Base-by-base conservation (phyloP, 495 filamentous ascomycete genomes). In the Chlorociboria aeruginascens region DNA sequence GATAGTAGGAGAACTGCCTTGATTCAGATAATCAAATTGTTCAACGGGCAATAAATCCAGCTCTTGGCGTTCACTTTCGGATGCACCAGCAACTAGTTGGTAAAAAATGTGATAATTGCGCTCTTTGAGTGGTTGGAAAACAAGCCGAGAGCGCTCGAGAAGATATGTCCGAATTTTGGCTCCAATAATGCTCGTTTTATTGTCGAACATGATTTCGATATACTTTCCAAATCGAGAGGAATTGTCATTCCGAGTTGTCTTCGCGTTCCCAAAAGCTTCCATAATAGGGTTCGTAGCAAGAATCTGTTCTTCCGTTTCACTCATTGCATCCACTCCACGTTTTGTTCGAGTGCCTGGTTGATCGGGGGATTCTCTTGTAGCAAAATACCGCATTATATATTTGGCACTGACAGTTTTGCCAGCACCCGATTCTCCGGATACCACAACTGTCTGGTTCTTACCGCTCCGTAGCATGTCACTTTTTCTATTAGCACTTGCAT, bases 341-440 rank as follows among this genome's bases (percentile, higher is more conserved):
- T 81, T 90, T 17, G 72, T 72, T 61, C 85, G 81, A 55, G 81
- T 82, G 29, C 85, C 81, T 14, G 89, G 85, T 58, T 86, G 84
- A 52, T 92, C 89, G 37, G 93, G 87, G 2, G 90, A 84, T 69
- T 97, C 89, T 69, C 94, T 78, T 32, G 93, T 99, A 49, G 92
- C 93, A 66, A 99, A 99, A 69, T 99, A 99, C 58, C 92, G 74
- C 92, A 99, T 99, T 60, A 99, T 97, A 64, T 99, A 99, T 64
- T 99, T 99, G 34, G 92, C 92, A 65, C 93, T 97, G 61, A 99
- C 92, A 0, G 92, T 99, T 67, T 99, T 99, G 47, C 92, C 92
- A 48, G 92, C 92, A 70, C 92, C 92, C 40, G 92, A 99, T 66
- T 99, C 92, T 58, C 92, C 92, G 13, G 93, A 97, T 6, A 99